Percentiles rank a stretch among this genome's conserved stretches.
Evolutionary conservation across 306 rosid species (phyloP).

Genomic region (Rosa chinensis): DNA sequence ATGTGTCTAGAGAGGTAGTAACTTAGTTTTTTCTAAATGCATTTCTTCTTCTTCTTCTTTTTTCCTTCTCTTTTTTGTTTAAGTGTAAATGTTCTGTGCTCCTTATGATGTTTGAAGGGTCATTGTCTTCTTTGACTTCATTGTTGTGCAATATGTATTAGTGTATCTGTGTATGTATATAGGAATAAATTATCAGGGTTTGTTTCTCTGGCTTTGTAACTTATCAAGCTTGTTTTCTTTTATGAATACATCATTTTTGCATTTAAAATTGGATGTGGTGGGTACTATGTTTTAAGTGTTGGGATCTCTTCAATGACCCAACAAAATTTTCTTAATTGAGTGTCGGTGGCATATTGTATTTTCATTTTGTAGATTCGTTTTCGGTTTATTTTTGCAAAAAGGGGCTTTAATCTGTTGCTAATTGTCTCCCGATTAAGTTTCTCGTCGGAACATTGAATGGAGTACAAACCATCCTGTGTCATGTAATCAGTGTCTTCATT

Average conservation of each 20-base stretch:
- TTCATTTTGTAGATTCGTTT: not conserved
- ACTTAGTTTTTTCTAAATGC: slow-evolving; percentile 20
- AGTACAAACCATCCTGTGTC: not conserved
- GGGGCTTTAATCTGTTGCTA: not conserved
- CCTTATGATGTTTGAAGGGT: slow-evolving; percentile 27
- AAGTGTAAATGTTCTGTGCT: slow-evolving; percentile 21
- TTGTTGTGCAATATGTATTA: slow-evolving; percentile 33
- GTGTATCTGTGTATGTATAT: slow-evolving; percentile 42
- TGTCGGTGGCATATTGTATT: slow-evolving; percentile 13
- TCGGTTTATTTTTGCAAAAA: not conserved
- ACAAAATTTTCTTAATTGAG: not conserved
- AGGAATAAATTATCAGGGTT: slow-evolving; percentile 35
- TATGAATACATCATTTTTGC: slow-evolving; percentile 6
- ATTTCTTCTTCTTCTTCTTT: not conserved
- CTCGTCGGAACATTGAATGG: not conserved
- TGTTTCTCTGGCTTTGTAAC: slow-evolving; percentile 20
- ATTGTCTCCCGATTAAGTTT: not conserved
- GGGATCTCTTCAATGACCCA: not conserved
- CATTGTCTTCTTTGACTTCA: slow-evolving; percentile 18
- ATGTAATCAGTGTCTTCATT: not conserved
- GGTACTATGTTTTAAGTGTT: not conserved
- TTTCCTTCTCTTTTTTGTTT: not conserved
- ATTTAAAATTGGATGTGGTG: not conserved
- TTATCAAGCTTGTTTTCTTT: not conserved
- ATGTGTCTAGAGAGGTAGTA: slow-evolving; percentile 12